These are phyloP conservation scores for Blakeslea trispora DNA, from an alignment of 371 early-diverging fungal species.

Conservation along the genomic window DNA sequence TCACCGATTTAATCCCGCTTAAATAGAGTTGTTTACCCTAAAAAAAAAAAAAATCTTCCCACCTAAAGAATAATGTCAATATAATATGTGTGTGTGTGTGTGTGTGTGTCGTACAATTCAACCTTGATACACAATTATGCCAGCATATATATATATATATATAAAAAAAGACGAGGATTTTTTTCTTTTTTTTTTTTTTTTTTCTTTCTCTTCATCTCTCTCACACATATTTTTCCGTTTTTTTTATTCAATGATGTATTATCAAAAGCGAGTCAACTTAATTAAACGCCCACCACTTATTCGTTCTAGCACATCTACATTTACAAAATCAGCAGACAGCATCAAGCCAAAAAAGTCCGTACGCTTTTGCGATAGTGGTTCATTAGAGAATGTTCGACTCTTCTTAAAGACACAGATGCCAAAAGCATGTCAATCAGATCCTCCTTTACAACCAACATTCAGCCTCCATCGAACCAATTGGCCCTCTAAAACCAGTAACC, in stretches of 20 bases:
- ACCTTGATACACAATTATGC: too few species aligned
- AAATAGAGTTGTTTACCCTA: too few species aligned
- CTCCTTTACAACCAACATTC: constrained; percentile 22
- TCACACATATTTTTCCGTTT: background rate
- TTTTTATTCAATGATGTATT: too few species aligned
- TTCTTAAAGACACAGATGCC: constrained; percentile 63
- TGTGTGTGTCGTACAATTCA: too few species aligned
- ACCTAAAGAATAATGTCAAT: too few species aligned
- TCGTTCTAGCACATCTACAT: constrained; percentile 12
- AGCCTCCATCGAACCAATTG: constrained; percentile 27
- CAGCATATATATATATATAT: too few species aligned
- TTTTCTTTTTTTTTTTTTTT: background rate
- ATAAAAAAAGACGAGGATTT: too few species aligned
- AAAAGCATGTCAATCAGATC: constrained; percentile 48
- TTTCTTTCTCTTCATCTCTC: background rate
- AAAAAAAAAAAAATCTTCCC: too few species aligned
- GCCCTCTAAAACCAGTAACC: constrained; percentile 17
- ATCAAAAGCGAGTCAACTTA: constrained; percentile 9
- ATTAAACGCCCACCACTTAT: constrained; percentile 26
- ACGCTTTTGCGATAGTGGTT: constrained; percentile 34
- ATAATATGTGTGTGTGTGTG: too few species aligned
- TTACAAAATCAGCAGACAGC: background rate
- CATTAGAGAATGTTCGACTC: constrained; percentile 60
- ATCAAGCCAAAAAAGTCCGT: constrained; percentile 38
- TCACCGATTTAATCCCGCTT: too few species aligned